Base-by-base conservation (phyloP, 2,329 filamentous ascomycete genomes). In the Magnaporthiopsis incrustans region DNA sequence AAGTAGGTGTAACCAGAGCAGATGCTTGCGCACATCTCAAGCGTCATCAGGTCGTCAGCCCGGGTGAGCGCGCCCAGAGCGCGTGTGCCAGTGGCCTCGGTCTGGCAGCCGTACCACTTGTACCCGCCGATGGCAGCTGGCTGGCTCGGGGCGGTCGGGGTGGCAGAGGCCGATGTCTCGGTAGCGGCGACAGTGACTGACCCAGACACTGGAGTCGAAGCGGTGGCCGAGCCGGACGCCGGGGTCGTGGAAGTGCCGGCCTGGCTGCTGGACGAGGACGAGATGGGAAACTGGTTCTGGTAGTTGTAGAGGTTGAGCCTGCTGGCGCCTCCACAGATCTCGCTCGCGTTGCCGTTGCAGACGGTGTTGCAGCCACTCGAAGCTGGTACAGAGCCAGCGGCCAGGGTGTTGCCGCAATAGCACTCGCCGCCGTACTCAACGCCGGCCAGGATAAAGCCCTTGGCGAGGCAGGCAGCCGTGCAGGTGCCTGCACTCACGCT, bases 51-150 rank as follows among this genome's bases (percentile, higher is more conserved):
- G 32, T 72, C 72, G 33, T 68, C 68, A 10, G 70, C 71, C 69
- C 83, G 85, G 14, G 75, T 70, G 30, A 73, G 69, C 27, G 78
- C 80, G 67, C 82, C 85, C 66, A 87, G 77, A 66, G 84, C 82
- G 61, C 84, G 81, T 63, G 80, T 83, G 61, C 79, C 76, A 27
- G 74, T 75, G 2, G 78, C 80, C 67, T 87, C 85, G 32, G 83
- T 77, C 75, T 81, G 87, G 74, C 85, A 87, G 30, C 84, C 85
- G 63, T 83, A 80, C 65, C 77, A 73, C n/a, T 33, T 33, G 38
- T 25, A 11, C 38, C 26, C 27, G 35, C 32, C 33, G 60, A 27
- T 53, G 50, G 50, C 8, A 72, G 69, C 81, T 83, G 86, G 59
- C 79, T 81, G 1, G 71, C 68, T 4, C 80, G 81, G 32, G 79